Evolutionary conservation across 2,329 filamentous ascomycete genomes (phyloP), one percentile per base, ranked within the genome.

Genomic region (Apiospora hydei): DNA sequence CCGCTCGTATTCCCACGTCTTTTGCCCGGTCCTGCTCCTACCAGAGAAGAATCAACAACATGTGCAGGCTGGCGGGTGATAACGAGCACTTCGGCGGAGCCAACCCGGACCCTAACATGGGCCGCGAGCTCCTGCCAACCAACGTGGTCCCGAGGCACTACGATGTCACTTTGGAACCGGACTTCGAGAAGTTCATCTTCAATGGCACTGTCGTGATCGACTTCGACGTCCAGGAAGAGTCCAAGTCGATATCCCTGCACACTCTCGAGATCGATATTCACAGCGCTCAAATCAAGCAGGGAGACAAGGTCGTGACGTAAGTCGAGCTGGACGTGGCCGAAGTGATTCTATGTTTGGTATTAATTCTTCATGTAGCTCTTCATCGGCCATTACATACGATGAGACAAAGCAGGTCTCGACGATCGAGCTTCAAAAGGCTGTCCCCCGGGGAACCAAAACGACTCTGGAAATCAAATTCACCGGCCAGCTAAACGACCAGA

Each of bases 81-180:
- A 83, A 82, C 68, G 88, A 89, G 74, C 85, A 83, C 74, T 85
- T 87, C 71, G 86, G 85, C 74, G 85, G 88, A 77, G 89, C 87
- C 78, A 85, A 88, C 75, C 87, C 91, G 80, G 86, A 92, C 77
- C 83, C 88, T 70, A 88, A 89, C 57, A 46, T 75, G 71, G 78
- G 77, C 57, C 92, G 96, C 78, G 93, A 97, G 86, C 92, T 98
- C 76, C 88, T 98, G 77, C 96, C 96, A 70, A 91, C 92, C 83
- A 97, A 98, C 80, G 94, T 98, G 79, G 93, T 96, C 82, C 95
- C 96, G n/a, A 84, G 88, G 51, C 95, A 98, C 85, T 98, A 98
- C 84, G 91, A 97, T 82, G 84, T 98, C 77, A 96, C 94, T 1
- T 88, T 98, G 74, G 96, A 98, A 85, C 95, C 96, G 71, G 90